Evolutionary conservation across 306 rosid genomes (phyloP).

Genomic region (Fragaria vesca): DNA sequence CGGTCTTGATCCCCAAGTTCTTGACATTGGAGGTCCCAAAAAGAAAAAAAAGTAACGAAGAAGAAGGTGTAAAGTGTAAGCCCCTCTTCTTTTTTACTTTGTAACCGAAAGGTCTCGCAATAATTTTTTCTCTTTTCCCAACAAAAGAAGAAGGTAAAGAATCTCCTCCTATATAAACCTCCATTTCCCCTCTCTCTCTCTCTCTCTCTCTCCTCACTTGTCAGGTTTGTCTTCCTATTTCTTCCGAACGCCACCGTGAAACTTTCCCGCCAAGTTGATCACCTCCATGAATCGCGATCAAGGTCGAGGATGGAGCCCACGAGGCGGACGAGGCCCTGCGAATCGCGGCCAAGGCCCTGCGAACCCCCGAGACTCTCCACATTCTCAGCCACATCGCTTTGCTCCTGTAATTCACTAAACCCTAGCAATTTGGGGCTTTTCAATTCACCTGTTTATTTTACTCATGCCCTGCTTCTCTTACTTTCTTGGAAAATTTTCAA

Average conservation of each 20-base stretch:
- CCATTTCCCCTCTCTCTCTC: no score
- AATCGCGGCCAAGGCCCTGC: slow-evolving; percentile 14
- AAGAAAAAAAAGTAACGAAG: not conserved
- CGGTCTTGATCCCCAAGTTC: not conserved
- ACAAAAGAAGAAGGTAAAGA: not conserved
- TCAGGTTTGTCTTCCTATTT: not conserved
- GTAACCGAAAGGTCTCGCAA: not conserved
- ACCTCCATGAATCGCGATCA: slow-evolving; percentile 17
- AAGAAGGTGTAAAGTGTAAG: not conserved
- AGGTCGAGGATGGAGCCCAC: slow-evolving; percentile 2
- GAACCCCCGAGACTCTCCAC: not conserved
- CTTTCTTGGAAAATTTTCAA: not conserved
- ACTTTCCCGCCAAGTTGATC: slow-evolving; percentile 18
- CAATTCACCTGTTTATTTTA: no score
- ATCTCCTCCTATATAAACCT: not conserved
- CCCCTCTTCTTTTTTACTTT: not conserved
- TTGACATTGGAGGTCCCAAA: not conserved
- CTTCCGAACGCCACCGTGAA: not conserved
- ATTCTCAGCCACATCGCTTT: not conserved
- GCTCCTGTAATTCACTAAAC: not conserved
- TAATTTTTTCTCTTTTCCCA: not conserved
- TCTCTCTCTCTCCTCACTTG: no score
- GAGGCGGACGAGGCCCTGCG: not conserved
- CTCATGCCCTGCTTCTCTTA: not conserved
- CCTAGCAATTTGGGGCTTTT: not conserved